These are phyloP conservation scores for Hyaloscypha bicolor DNA, from an alignment of 495 filamentous ascomycete species.

Conservation along the genomic window DNA sequence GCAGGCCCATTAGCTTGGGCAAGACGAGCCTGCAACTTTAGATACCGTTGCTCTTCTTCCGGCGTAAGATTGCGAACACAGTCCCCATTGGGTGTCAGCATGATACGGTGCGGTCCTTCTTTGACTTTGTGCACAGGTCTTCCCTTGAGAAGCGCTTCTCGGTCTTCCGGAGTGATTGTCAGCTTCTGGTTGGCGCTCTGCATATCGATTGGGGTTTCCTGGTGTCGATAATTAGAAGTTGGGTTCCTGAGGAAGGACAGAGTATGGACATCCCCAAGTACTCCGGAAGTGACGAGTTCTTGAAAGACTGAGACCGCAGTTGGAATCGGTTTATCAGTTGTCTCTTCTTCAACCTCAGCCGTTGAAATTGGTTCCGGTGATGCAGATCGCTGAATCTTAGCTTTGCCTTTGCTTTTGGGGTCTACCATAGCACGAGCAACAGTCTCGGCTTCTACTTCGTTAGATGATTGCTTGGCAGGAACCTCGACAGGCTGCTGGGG, in stretches of 20 bases:
- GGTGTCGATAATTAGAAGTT: slow-evolving; percentile 36
- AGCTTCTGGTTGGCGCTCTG: slow-evolving; percentile 44
- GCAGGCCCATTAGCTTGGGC: slow-evolving; percentile 46
- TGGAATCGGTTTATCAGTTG: slow-evolving; percentile 38
- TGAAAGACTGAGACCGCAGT: slow-evolving; percentile 40
- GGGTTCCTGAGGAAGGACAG: slow-evolving; percentile 40
- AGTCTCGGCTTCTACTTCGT: slow-evolving; percentile 13
- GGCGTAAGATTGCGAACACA: slow-evolving; percentile 73
- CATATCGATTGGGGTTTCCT: slow-evolving; percentile 38
- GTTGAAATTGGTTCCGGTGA: slow-evolving; percentile 36
- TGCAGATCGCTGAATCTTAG: slow-evolving; percentile 37
- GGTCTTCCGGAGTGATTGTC: slow-evolving; percentile 54
- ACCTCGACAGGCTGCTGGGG: slow-evolving; percentile 38
- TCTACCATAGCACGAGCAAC: slow-evolving; percentile 7
- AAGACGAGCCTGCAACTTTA: slow-evolving; percentile 70
- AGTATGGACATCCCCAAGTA: slow-evolving; percentile 30
- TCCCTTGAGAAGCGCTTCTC: slow-evolving; percentile 48
- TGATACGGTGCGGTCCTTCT: slow-evolving; percentile 50
- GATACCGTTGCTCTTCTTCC: slow-evolving; percentile 76
- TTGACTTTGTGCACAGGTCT: slow-evolving; percentile 51
- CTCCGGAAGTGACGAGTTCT: slow-evolving; percentile 35
- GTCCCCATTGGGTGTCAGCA: slow-evolving; percentile 79
- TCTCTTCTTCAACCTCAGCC: slow-evolving; percentile 40
- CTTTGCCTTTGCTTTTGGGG: slow-evolving; percentile 36
- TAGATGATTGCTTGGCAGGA: neutral